These are phyloP conservation scores for Iris macrosiphon DNA, from an alignment of 106 monocot genomes.

Conservation along the genomic window DNA sequence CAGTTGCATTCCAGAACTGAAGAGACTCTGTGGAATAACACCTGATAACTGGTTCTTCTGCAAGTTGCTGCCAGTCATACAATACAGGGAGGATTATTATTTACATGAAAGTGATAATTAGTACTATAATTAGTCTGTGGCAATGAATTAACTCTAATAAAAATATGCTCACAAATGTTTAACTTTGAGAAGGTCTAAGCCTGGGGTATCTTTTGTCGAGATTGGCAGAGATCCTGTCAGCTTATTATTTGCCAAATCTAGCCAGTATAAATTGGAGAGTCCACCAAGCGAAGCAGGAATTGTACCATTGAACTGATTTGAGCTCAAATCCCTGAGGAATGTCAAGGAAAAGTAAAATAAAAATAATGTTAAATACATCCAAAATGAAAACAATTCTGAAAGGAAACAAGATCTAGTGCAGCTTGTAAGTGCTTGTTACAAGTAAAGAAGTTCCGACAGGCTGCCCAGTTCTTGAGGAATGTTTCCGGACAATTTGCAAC, in stretches of 20 bases:
- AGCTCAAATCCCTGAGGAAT: slow-evolving; percentile 20
- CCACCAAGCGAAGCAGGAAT: slow-evolving; percentile 36
- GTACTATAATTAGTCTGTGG: too few relatives aligned
- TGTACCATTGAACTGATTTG: slow-evolving; percentile 29
- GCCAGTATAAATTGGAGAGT: too few relatives aligned
- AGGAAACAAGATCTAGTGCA: too few relatives aligned
- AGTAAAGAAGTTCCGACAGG: too few relatives aligned
- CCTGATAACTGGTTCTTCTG: slow-evolving; percentile 67
- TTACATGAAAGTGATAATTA: too few relatives aligned
- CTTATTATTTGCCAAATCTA: slow-evolving; percentile 37
- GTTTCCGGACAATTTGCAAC: too few relatives aligned
- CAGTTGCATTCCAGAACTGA: slow-evolving; percentile 43
- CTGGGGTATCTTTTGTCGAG: slow-evolving; percentile 11
- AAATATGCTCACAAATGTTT: slow-evolving; percentile 32
- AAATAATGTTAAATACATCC: too few relatives aligned
- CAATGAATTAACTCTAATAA: background rate
- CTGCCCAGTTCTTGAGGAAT: too few relatives aligned
- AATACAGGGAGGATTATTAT: background rate
- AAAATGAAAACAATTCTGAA: too few relatives aligned
- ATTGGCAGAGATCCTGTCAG: slow-evolving; percentile 26
- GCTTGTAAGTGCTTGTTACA: too few relatives aligned
- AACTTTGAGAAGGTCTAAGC: slow-evolving; percentile 26
- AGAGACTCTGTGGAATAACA: slow-evolving; percentile 32
- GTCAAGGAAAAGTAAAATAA: too few relatives aligned
- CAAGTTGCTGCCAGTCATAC: slow-evolving; percentile 56